Percentiles rank a stretch among this genome's conserved stretches.
Conservation (phyloP, 345 rosid species). For the Pugionium cornutum region DNA sequence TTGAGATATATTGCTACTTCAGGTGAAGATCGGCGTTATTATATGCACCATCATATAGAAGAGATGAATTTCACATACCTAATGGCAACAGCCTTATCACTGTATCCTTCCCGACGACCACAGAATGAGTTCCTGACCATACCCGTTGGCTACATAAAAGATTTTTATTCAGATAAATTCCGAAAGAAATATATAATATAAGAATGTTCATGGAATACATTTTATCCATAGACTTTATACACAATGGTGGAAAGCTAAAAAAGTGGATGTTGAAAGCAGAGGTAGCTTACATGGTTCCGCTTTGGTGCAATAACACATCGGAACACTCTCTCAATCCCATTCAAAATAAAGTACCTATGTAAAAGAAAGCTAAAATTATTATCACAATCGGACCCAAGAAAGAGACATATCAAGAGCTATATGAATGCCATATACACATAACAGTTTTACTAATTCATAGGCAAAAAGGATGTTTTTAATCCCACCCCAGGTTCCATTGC, state of each 20-base stretch:
- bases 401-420: background rate
- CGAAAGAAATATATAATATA: slow-evolving; percentile 20
- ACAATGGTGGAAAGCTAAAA: background rate
- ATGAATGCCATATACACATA: background rate
- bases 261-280: background rate
- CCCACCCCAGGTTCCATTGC: background rate
- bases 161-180: slow-evolving; percentile 36
- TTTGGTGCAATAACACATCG: slow-evolving; percentile 83
- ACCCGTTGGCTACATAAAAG: slow-evolving; percentile 80
- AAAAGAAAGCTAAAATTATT: slow-evolving; percentile 29
- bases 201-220: slow-evolving; percentile 9
- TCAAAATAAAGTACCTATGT: slow-evolving; percentile 77
- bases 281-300: slow-evolving; percentile 78
- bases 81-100: slow-evolving; percentile 80
- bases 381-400: background rate
- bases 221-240: slow-evolving; percentile 7
- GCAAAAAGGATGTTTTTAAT: background rate
- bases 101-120: slow-evolving; percentile 81
- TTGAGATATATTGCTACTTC: slow-evolving; percentile 15
- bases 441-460: slow-evolving; percentile 2
- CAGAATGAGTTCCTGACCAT: slow-evolving; percentile 76
- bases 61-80: slow-evolving; percentile 52
- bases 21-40: slow-evolving; percentile 18
- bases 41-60: slow-evolving; percentile 19
- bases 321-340: slow-evolving; percentile 94